Percentiles rank a stretch among this genome's conserved stretches.
These are phyloP conservation scores for Trichoderma erinaceum DNA, from an alignment of 495 filamentous ascomycete genomes.

Conservation along the genomic window DNA sequence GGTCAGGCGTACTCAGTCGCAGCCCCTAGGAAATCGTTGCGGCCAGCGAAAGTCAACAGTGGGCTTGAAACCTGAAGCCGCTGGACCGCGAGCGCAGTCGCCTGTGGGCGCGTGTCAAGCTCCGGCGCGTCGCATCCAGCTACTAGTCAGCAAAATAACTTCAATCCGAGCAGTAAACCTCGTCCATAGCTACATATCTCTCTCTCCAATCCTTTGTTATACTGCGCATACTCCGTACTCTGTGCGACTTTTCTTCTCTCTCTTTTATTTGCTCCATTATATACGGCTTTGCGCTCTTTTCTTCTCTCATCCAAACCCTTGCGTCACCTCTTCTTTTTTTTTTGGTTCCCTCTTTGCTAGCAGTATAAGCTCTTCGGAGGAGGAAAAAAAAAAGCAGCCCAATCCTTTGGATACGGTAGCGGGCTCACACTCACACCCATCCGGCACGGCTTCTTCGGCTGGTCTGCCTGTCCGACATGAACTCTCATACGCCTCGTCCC, in stretches of 20 bases:
- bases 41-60: not conserved
- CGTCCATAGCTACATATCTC: not conserved
- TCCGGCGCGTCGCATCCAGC: conserved; percentile 7
- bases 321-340: not conserved
- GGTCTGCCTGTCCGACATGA: conserved; percentile 1
- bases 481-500: conserved; percentile 13
- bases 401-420: conserved; percentile 9
- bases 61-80: not conserved
- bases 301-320: not conserved
- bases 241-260: not conserved
- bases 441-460: not conserved
- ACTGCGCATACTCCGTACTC: not conserved
- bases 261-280: not conserved
- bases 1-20: not conserved
- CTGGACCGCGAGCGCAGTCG: conserved; percentile 8
- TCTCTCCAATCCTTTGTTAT: not conserved
- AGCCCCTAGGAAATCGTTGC: not conserved
- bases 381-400: not conserved
- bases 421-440: not conserved
- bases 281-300: not conserved
- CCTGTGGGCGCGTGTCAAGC: conserved; percentile 7
- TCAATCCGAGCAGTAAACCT: not conserved
- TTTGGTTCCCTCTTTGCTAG: not conserved
- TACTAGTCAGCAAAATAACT: not conserved
- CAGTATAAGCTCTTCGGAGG: not conserved